Conservation (phyloP, 305 asterid species). For the Fraxinus dipetala region DNA sequence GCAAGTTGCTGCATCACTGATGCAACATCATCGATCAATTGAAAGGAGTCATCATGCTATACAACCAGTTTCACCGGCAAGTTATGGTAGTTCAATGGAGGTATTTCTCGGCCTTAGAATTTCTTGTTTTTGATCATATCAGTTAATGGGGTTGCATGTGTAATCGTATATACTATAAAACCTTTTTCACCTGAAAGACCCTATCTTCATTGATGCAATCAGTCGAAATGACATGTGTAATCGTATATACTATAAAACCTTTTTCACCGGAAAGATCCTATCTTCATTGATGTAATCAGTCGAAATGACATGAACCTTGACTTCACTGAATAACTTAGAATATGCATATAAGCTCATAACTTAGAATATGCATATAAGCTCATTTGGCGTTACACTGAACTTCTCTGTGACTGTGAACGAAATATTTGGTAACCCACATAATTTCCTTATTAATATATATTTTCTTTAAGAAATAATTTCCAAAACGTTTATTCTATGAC, state of each 20-base stretch:
- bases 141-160: not conserved
- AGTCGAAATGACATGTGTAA: not conserved
- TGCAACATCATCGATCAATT: conserved; percentile 64
- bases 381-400: not conserved
- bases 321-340: not conserved
- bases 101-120: conserved; percentile 29
- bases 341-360: not conserved
- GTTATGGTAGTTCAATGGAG: conserved; percentile 91
- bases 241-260: not conserved
- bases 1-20: conserved; percentile 63
- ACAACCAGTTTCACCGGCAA: conserved; percentile 87
- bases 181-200: not conserved
- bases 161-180: not conserved
- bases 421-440: not conserved
- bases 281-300: not conserved
- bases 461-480: not conserved
- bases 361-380: not conserved
- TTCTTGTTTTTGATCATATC: not conserved
- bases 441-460: not conserved
- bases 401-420: not conserved
- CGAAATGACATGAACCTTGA: not conserved
- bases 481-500: not conserved
- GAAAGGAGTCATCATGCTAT: conserved; percentile 64
- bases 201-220: not conserved
- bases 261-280: not conserved